A percentile compares a stretch with the other conserved stretches of the same genome.
phyloP scores from a whole-genome alignment of 2,329 filamentous ascomycete genomes.

The Colletotrichum scovillei region DNA sequence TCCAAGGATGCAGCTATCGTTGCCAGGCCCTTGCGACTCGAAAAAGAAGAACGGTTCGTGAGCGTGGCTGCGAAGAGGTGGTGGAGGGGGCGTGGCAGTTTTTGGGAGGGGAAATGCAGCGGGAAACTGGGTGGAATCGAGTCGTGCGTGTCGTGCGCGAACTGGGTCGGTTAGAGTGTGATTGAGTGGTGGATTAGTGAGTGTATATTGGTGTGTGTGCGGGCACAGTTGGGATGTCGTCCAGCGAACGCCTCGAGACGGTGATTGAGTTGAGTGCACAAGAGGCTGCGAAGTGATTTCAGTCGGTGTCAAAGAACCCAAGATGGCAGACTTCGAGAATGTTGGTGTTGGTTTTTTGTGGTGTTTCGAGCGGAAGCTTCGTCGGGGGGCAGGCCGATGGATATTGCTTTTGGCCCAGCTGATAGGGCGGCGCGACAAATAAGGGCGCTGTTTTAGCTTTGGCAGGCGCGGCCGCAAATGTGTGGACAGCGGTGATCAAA shows the following conservation, averaged over 20 bases:
- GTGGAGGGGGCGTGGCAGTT: constrained; percentile 11
- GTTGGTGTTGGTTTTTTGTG: constrained; percentile 29
- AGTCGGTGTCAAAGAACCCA: constrained; percentile 9
- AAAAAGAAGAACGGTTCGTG: constrained; percentile 20
- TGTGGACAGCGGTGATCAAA: constrained; percentile 34
- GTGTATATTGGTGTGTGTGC: neutral
- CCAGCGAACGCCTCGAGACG: constrained; percentile 35
- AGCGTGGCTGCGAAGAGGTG: constrained; percentile 21
- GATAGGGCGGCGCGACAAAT: constrained; percentile 29
- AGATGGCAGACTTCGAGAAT: constrained; percentile 35
- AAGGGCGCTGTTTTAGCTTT: constrained; percentile 34
- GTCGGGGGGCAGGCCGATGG: constrained; percentile 20
- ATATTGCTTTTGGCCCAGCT: constrained; percentile 26
- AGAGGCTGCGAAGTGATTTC: neutral
- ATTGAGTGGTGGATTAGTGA: constrained; percentile 5
- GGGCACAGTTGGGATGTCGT: constrained; percentile 29
- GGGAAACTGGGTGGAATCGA: constrained; percentile 10
- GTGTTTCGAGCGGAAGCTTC: constrained; percentile 34
- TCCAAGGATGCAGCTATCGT: neutral
- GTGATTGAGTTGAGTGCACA: neutral
- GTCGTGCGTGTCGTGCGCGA: constrained; percentile 17
- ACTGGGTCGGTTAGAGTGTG: constrained; percentile 13
- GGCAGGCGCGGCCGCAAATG: constrained; percentile 31
- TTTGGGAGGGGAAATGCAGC: neutral
- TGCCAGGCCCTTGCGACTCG: constrained; percentile 1